A percentile compares a stretch with the other conserved stretches of the same genome.
Evolutionary conservation across 139 green algal genomes (phyloP).

Genomic region (Choricystis sp.): DNA sequence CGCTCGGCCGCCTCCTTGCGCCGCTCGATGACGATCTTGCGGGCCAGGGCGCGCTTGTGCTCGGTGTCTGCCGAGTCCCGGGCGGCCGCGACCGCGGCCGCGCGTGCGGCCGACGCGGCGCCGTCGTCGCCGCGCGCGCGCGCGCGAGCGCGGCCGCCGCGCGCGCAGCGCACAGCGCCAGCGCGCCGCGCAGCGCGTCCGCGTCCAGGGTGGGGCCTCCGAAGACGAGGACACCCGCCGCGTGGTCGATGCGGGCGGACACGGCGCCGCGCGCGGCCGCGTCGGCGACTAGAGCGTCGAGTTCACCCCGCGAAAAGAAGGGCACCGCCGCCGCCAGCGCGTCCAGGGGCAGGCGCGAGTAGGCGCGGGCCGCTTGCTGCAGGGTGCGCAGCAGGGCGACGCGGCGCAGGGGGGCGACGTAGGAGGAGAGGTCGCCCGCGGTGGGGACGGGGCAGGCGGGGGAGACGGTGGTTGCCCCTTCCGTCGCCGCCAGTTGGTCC

Average conservation of each 20-base stretch:
- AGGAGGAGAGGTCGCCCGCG: slow-evolving; percentile 4
- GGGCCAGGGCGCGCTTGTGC: slow-evolving; percentile 53
- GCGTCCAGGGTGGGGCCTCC: slow-evolving; percentile 41
- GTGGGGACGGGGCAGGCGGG: slow-evolving; percentile 9
- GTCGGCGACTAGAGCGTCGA: slow-evolving; percentile 79
- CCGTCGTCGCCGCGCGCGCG: slow-evolving; percentile 19
- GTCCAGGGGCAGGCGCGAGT: slow-evolving; percentile 32
- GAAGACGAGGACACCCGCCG: slow-evolving; percentile 76
- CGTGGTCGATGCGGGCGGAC: slow-evolving; percentile 80
- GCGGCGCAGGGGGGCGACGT: slow-evolving; percentile 12
- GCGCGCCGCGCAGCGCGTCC: slow-evolving; percentile 39
- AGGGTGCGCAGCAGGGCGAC: slow-evolving; percentile 55
- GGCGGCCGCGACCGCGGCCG: slow-evolving; percentile 20
- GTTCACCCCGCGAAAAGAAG: slow-evolving; percentile 20
- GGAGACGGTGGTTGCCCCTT: slow-evolving; percentile 10
- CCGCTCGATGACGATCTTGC: slow-evolving; percentile 87
- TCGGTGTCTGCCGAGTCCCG: slow-evolving; percentile 42
- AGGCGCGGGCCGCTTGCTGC: slow-evolving; percentile 57
- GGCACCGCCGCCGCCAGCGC: slow-evolving; percentile 18
- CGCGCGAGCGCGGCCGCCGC: slow-evolving; percentile 49
- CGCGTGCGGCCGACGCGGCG: slow-evolving; percentile 15
- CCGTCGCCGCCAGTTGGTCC: slow-evolving; percentile 26
- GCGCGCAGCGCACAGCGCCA: slow-evolving; percentile 40
- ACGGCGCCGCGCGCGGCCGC: slow-evolving; percentile 78
- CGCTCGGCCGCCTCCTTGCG: slow-evolving; percentile 89